These are phyloP conservation scores for Phytopythium kandeliae DNA, from an alignment of 352 stramenopile species.

Conservation along the genomic window DNA sequence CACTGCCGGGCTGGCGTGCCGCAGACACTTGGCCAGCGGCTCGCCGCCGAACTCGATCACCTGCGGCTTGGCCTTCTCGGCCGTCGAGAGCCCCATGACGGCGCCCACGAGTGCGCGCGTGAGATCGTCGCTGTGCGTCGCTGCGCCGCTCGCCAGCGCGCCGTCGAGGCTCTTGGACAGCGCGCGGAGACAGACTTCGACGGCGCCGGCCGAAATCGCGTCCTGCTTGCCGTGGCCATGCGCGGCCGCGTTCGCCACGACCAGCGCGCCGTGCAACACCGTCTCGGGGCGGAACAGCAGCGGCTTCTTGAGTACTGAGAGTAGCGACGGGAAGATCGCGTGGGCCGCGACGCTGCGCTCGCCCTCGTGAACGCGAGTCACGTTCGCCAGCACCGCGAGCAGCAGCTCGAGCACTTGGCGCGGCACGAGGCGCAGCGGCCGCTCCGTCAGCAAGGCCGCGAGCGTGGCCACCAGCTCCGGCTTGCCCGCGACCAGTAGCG, in stretches of 20 bases:
- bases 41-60: constrained; percentile 71
- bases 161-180: constrained; percentile 42
- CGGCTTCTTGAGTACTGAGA: constrained; percentile 53
- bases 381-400: constrained; percentile 38
- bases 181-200: constrained; percentile 51
- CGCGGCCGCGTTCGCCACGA: constrained; percentile 45
- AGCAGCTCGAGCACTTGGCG: constrained; percentile 25
- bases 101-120: constrained; percentile 42
- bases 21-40: constrained; percentile 50
- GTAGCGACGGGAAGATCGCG: constrained; percentile 33
- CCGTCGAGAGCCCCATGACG: constrained; percentile 65
- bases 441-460: constrained; percentile 35
- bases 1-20: constrained; percentile 28
- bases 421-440: constrained; percentile 36
- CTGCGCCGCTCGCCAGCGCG: constrained; percentile 26
- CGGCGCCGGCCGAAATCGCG: constrained; percentile 33
- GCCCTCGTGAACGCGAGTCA: constrained; percentile 57
- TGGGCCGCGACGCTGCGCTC: constrained; percentile 33
- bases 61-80: constrained; percentile 57
- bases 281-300: constrained; percentile 36
- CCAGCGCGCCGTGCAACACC: constrained; percentile 28
- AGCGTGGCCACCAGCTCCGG: constrained; percentile 32
- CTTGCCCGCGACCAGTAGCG: constrained; percentile 31
- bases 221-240: constrained; percentile 54
- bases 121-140: constrained; percentile 32